Percentiles rank a stretch among this genome's conserved stretches.
These are phyloP conservation scores for Rhizopus sp. DNA, from an alignment of 371 early-diverging fungal genomes.

Conservation along the genomic window DNA sequence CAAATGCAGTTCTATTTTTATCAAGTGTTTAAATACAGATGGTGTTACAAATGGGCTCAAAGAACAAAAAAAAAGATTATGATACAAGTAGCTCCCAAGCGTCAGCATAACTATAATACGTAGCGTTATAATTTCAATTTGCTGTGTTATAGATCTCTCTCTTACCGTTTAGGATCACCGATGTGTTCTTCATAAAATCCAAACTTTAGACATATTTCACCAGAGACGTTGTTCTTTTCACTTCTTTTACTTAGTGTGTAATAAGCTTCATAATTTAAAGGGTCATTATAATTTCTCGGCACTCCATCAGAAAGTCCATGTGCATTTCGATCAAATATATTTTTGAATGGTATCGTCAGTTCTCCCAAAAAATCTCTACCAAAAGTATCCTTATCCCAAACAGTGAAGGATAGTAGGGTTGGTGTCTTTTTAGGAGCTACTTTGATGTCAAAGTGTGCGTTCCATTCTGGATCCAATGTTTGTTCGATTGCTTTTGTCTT, in stretches of 20 bases:
- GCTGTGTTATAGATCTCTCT: not conserved
- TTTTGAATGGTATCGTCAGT: slow-evolving; percentile 54
- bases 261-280: slow-evolving; percentile 46
- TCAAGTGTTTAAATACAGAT: too few relatives aligned
- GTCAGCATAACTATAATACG: slow-evolving; percentile 10
- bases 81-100: slow-evolving; percentile 13
- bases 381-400: slow-evolving; percentile 69
- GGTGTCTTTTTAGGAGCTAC: slow-evolving; percentile 49
- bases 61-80: too few relatives aligned
- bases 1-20: too few relatives aligned
- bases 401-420: slow-evolving; percentile 45
- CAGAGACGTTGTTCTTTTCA: slow-evolving; percentile 46
- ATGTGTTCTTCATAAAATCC: slow-evolving; percentile 43
- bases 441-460: slow-evolving; percentile 67
- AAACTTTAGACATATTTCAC: slow-evolving; percentile 45
- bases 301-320: slow-evolving; percentile 41
- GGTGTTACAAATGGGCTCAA: too few relatives aligned
- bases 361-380: slow-evolving; percentile 68
- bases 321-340: slow-evolving; percentile 55
- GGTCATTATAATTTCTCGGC: slow-evolving; percentile 54
- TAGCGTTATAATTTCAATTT: not conserved
- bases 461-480: slow-evolving; percentile 78
- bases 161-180: slow-evolving; percentile 42
- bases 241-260: slow-evolving; percentile 37
- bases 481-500: slow-evolving; percentile 69